These are phyloP conservation scores for Acanthamoeba culbertsoni DNA, from an alignment of 208 protist genomes.

Conservation along the genomic window DNA sequence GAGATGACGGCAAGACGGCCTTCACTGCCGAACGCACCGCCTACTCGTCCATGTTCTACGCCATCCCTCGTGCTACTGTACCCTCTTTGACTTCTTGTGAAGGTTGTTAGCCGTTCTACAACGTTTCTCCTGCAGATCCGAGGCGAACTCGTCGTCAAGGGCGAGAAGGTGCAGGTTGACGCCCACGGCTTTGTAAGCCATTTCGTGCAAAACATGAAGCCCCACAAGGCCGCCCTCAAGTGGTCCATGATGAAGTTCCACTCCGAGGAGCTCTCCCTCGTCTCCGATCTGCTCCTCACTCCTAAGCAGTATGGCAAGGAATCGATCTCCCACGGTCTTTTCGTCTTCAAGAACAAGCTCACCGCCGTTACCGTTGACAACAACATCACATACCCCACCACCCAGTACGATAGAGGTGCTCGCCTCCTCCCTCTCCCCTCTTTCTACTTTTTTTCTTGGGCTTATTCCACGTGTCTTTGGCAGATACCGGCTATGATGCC, in stretches of 20 bases:
- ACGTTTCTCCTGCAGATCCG: no score
- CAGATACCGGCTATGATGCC: slow-evolving; percentile 30
- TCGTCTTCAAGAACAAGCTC: slow-evolving; percentile 52
- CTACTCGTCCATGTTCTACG: slow-evolving; percentile 45
- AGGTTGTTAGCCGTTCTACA: no score
- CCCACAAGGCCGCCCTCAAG: slow-evolving; percentile 39
- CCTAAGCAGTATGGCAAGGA: slow-evolving; percentile 46
- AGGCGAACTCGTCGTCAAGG: neutral
- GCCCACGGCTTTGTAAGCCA: slow-evolving; percentile 43
- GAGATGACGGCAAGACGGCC: slow-evolving; percentile 42
- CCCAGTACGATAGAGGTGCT: slow-evolving; percentile 47
- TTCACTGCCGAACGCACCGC: slow-evolving; percentile 6
- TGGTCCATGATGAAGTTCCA: slow-evolving; percentile 62
- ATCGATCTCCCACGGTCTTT: slow-evolving; percentile 14
- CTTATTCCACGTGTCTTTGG: neutral
- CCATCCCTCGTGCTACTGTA: slow-evolving; percentile 52
- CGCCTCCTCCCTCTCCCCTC: neutral
- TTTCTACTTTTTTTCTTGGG: neutral
- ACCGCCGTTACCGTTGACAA: slow-evolving; percentile 44
- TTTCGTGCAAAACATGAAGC: slow-evolving; percentile 57
- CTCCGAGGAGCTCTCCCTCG: neutral
- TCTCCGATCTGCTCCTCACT: slow-evolving; percentile 38
- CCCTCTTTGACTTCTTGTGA: no score
- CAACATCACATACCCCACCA: slow-evolving; percentile 45
- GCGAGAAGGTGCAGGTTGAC: slow-evolving; percentile 14